Percentiles rank a stretch among this genome's conserved stretches.
These are phyloP conservation scores for Jimgerdemannia flammicorona DNA, from an alignment of 192 early-diverging fungal genomes.

Conservation along the genomic window DNA sequence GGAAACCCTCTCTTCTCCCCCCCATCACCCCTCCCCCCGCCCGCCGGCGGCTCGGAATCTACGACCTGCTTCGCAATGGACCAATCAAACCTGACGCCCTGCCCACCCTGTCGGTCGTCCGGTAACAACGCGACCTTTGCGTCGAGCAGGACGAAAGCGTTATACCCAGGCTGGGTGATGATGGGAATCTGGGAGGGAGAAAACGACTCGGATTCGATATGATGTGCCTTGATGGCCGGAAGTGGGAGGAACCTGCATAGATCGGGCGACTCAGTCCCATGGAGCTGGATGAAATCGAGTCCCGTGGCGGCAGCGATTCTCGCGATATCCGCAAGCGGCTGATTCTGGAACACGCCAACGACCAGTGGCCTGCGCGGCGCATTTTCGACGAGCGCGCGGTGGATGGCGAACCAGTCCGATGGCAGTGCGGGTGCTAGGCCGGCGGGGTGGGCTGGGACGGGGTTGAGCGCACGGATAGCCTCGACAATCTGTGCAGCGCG, in stretches of 20 bases:
- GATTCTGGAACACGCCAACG: slow-evolving; percentile 94
- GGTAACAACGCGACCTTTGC: slow-evolving; percentile 51
- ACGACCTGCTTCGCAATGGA: slow-evolving; percentile 58
- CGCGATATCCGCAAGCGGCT: slow-evolving; percentile 73
- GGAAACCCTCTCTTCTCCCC: slow-evolving; percentile 50
- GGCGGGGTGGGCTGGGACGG: not conserved
- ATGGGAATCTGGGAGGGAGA: slow-evolving; percentile 19
- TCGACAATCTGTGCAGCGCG: slow-evolving; percentile 69
- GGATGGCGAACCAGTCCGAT: slow-evolving; percentile 47
- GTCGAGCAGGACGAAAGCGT: slow-evolving; percentile 56
- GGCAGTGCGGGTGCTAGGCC: slow-evolving; percentile 10
- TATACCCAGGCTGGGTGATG: slow-evolving; percentile 49
- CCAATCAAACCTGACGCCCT: slow-evolving; percentile 86
- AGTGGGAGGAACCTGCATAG: slow-evolving; percentile 69
- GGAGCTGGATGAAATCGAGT: slow-evolving; percentile 93
- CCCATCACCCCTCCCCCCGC: slow-evolving; percentile 2
- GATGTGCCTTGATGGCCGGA: slow-evolving; percentile 88
- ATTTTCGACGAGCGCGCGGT: slow-evolving; percentile 35
- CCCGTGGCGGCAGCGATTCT: slow-evolving; percentile 54
- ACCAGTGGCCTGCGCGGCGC: slow-evolving; percentile 66
- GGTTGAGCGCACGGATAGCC: slow-evolving; percentile 48
- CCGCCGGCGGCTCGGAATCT: not conserved
- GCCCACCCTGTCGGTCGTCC: slow-evolving; percentile 67
- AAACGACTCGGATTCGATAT: slow-evolving; percentile 61
- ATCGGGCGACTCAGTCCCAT: slow-evolving; percentile 72